phyloP scores from a whole-genome alignment of 192 early-diverging fungal genomes.

The Mortierella alpina region DNA sequence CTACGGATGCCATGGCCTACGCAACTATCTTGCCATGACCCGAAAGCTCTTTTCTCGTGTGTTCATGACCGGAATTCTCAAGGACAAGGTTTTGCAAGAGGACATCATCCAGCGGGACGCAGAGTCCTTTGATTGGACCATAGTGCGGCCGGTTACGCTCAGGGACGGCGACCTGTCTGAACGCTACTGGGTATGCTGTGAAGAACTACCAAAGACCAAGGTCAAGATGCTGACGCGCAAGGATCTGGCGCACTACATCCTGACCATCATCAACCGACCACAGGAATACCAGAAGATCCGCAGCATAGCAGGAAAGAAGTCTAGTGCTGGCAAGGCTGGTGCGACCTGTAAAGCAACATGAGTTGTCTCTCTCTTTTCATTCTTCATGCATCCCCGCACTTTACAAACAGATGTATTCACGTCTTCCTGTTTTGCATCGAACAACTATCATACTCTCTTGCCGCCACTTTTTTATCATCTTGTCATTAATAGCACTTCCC shows the following conservation, averaged over 20 bases:
- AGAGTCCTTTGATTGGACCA: conserved; percentile 54
- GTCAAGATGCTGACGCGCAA: conserved; percentile 44
- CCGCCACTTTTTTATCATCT: no score
- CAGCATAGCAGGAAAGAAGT: conserved; percentile 32
- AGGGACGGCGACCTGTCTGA: conserved; percentile 45
- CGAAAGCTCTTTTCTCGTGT: conserved; percentile 36
- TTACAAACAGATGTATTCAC: no score
- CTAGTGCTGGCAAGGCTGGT: no score
- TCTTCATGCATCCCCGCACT: background rate
- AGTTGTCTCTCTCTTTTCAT: background rate
- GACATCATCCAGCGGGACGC: conserved; percentile 48
- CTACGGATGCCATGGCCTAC: conserved; percentile 36
- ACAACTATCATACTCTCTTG: no score
- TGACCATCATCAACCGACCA: conserved; percentile 42
- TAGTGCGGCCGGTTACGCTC: conserved; percentile 48
- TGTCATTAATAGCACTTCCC: no score
- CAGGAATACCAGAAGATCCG: conserved; percentile 26
- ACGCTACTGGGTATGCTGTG: conserved; percentile 33
- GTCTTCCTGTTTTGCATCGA: no score
- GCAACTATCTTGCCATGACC: conserved; percentile 41
- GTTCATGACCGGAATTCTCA: conserved; percentile 50
- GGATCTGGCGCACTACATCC: conserved; percentile 53
- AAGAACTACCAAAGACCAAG: conserved; percentile 33
- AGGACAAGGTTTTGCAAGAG: conserved; percentile 55
- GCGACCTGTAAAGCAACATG: no score